Evolutionary conservation across 2,329 filamentous ascomycete species (phyloP), one percentile per base, ranked within the genome.

Genomic region (Cladorrhinum sp.): DNA sequence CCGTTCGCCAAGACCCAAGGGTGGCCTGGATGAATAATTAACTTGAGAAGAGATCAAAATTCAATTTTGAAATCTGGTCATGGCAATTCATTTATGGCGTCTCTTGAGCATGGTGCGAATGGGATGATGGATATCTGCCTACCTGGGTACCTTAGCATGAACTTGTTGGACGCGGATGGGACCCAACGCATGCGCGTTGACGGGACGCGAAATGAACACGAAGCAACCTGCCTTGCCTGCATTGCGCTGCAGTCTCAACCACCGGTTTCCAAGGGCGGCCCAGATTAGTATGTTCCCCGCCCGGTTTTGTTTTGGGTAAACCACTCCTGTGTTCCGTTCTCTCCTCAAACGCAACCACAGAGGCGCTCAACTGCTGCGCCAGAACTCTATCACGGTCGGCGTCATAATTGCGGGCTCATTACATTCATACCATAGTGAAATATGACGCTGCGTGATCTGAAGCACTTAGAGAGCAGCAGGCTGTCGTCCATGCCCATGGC

Each of bases 151-250:
- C 33, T 36, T 36, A 36, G 33, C 33, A 36, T 36, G 12, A 16
- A 36, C 33, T 36, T 36, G 33, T 36, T 36, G 33, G 33, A 10
- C 33, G 33, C 33, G 33, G 50, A 60, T 61, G 63, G 58, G 61
- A 48, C 61, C 33, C 33, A 36, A 36, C 33, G 33, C 33, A 36
- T 36, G 33, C 33, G 33, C 33, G 33, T 36, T 46, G 59, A 57
- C 61, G 62, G 58, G 59, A 64, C 64, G 62, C 64, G 64, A 65
- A 64, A 65, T 64, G 59, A 63, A 65, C 64, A 65, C 64, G 63
- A 58, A 50, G 56, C 46, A 58, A 39, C 46, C 46, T 50, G 56
- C 55, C 16, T n/a, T n/a, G n/a, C n/a, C n/a, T n/a, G n/a, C n/a
- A n/a, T n/a, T n/a, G n/a, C n/a, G n/a, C n/a, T 50, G 24, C 50